Base-by-base conservation (phyloP, 2,329 filamentous ascomycete genomes). In the Aspergillus persii region DNA sequence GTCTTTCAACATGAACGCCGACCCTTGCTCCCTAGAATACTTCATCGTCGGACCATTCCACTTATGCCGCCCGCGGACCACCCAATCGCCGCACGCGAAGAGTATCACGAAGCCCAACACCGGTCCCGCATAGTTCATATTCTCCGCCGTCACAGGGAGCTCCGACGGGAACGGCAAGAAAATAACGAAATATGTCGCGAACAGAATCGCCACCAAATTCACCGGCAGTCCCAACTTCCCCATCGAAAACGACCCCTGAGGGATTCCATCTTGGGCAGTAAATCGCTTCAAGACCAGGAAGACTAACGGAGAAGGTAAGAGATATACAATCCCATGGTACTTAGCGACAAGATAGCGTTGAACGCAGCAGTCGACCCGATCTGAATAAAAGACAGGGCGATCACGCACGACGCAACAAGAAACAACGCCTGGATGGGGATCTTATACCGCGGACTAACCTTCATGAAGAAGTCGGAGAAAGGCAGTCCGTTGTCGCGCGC, bases 341-440 rank as follows among this genome's bases (percentile, higher is more conserved):
- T 77, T 9, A 84, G 72, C 5, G 80, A 82, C 11, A 81, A 74
- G 60, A 84, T 79, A 55, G 78, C 80, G 66, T 83, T 81, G 69
- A 84, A 82, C 5, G 81, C 82, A 3, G 76, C 74, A 4, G 74
- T 69, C 18, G 76, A 81, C 27, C 78, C 81, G 51, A 83, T 77
- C 68, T 79, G 80, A 70, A 83, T 82, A 36, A 53, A 53, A 6
- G 51, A 53, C 3, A 53, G 31, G 12, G 27, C 26, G 51, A 53
- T 44, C 18, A 53, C 31, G 33, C 33, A 33, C 23, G 51, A 53
- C 33, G 51, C 51, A 2, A 68, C 72, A 44, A 71, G 63, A 15
- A 64, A 60, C 33, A 75, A 61, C 3, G 76, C 66, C 57, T 76
- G 76, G 36, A 79, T 61, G 0, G 79, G 79, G 51, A 81, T 73